Base-by-base conservation (phyloP, 2,329 filamentous ascomycete species). In the Alternaria incomplexa region DNA sequence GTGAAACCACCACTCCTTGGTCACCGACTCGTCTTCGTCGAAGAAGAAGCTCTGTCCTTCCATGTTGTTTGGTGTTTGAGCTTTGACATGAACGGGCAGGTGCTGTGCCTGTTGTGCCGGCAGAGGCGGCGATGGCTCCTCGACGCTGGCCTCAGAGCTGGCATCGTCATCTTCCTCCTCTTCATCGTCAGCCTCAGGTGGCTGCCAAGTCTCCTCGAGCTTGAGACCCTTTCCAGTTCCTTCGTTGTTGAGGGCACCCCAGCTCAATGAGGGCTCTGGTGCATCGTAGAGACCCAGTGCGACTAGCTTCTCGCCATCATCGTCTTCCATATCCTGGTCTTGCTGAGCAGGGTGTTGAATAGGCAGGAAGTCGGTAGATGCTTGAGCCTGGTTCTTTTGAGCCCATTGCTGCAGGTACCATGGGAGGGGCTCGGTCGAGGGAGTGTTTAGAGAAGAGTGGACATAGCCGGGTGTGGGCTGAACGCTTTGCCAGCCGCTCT, bases 281-380 rank as follows among this genome's bases (percentile, higher is more conserved):
- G 87, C 83, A 72, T 93, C 92, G 77, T 96, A 96, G 0, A 96
- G 85, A 1, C 92, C 92, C 86, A 96, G 90, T 20, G 92, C 92
- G n/a, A 93, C 85, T 2, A 95, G 84, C 63, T 93, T 90, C 72
- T 93, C 91, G 40, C 88, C 90, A 13, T 86, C 83, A 25, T 84
- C 76, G 26, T 88, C 87, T 51, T 87, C 68, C 61, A 87, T 85
- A 51, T 88, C 85, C 11, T 84, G 77, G 30, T 84, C 76, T 20
- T 77, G 74, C 13, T 84, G 80, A 54, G 85, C 82, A 3, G 64
- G 59, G 48, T 86, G 82, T 66, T 88, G 85, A 4, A 82, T 79
- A 5, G 84, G 83, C 3, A 87, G 80, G 55, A 88, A 87, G 50
- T 87, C 84, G 63, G 65, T 60, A 5, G 77, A 77, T 13, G 65